phyloP scores from a whole-genome alignment of 2,329 filamentous ascomycete genomes.

The Sporothrix protearum region DNA sequence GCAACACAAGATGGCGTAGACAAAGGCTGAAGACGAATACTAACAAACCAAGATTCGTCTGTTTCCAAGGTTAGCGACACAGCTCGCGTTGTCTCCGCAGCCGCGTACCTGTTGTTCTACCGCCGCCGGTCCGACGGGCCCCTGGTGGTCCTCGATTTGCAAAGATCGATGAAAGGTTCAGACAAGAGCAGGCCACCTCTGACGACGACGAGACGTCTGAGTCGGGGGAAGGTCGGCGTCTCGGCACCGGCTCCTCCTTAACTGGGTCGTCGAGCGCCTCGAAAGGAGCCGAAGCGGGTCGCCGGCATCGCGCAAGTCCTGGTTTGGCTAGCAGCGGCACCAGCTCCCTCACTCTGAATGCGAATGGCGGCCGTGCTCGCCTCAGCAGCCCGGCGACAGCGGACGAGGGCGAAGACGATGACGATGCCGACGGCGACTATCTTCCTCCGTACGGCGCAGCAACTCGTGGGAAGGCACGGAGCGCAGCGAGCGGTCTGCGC shows the following conservation, averaged over 20 bases:
- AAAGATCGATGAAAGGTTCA: conserved; percentile 63
- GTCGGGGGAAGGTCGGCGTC: conserved; percentile 79
- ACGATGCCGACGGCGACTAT: conserved; percentile 9
- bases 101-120: conserved; percentile 94
- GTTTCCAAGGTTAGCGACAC: conserved; percentile 61
- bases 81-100: conserved; percentile 62
- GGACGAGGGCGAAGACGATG: not conserved
- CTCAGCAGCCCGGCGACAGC: not conserved
- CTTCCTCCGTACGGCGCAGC: conserved; percentile 42
- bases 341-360: conserved; percentile 15
- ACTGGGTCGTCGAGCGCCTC: conserved; percentile 89
- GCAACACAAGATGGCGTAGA: too few species aligned
- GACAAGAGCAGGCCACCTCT: conserved; percentile 46
- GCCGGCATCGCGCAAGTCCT: conserved; percentile 57
- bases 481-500: not conserved
- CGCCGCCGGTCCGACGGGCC: conserved; percentile 73
- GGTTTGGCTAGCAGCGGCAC: conserved; percentile 48
- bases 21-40: not conserved
- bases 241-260: conserved; percentile 78
- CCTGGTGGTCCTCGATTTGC: conserved; percentile 72
- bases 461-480: not conserved
- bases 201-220: conserved; percentile 44
- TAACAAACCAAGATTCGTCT: conserved; percentile 60
- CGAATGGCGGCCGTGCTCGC: not conserved
- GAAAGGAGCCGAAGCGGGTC: conserved; percentile 72